phyloP scores from a whole-genome alignment of 2,329 filamentous ascomycete genomes.

The Aureobasidium uvarum region DNA sequence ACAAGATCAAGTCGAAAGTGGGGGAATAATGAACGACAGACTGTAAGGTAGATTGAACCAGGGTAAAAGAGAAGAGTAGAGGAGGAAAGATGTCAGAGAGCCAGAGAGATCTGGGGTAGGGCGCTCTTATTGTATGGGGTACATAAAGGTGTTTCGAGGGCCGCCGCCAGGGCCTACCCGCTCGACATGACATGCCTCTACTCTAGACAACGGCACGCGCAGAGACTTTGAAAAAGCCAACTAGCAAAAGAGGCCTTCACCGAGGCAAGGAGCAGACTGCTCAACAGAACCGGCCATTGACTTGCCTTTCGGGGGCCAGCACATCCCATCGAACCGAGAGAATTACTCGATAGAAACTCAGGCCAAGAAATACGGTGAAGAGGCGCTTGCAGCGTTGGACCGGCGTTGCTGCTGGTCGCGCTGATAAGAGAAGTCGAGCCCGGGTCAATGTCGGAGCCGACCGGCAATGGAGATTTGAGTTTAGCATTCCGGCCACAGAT shows the following conservation, averaged over 20 bases:
- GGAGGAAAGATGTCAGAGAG: not conserved
- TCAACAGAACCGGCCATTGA: conserved; percentile 13
- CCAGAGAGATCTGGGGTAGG: conserved; percentile 23
- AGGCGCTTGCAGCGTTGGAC: conserved; percentile 18
- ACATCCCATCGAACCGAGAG: conserved; percentile 1
- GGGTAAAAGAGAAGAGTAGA: not conserved
- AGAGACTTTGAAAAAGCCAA: not conserved
- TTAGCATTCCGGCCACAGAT: conserved; percentile 15
- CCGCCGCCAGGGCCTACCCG: not conserved
- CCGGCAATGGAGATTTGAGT: conserved; percentile 6
- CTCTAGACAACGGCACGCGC: not conserved
- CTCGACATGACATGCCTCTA: not conserved
- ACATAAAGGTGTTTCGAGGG: conserved; percentile 15
- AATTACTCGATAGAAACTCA: conserved; percentile 27
- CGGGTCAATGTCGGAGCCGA: conserved; percentile 17
- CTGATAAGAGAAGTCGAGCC: conserved; percentile 19
- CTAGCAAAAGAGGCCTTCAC: not conserved
- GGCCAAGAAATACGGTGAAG: conserved; percentile 14
- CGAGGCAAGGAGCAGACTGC: not conserved
- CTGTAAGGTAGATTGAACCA: not conserved
- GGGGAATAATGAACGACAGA: not conserved
- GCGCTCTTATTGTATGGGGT: conserved; percentile 25
- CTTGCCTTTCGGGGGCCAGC: not conserved
- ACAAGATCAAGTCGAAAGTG: not conserved
- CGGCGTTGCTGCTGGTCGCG: conserved; percentile 14